Percentiles rank a stretch among this genome's conserved stretches.
Conservation (phyloP, 306 rosid genomes). For the Rosa lucieae region DNA sequence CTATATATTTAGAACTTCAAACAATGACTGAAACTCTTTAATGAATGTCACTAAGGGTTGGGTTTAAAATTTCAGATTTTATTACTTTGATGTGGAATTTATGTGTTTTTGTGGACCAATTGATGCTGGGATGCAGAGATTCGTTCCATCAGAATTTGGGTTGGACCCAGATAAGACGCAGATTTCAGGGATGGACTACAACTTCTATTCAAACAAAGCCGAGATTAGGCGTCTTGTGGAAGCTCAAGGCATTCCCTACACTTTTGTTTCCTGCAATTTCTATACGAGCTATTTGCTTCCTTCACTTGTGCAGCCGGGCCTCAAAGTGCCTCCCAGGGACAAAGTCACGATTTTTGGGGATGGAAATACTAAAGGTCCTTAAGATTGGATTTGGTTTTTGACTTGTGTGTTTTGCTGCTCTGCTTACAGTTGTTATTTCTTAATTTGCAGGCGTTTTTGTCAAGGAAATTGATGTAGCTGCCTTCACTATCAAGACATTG, state of each 20-base stretch:
- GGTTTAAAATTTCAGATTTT: background rate
- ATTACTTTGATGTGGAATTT: background rate
- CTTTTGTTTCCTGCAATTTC: conserved; percentile 67
- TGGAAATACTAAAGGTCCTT: conserved; percentile 65
- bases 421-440: conserved; percentile 9
- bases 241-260: conserved; percentile 65
- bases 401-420: background rate
- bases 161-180: conserved; percentile 61
- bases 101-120: background rate
- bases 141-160: conserved; percentile 82
- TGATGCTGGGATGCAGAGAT: conserved; percentile 35
- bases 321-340: conserved; percentile 66
- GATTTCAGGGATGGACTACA: conserved; percentile 43
- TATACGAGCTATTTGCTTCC: conserved; percentile 61
- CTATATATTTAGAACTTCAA: background rate
- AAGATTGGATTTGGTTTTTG: background rate
- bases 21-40: background rate
- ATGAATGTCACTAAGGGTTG: background rate
- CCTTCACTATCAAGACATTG: conserved; percentile 64
- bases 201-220: conserved; percentile 58
- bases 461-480: conserved; percentile 68
- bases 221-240: conserved; percentile 66
- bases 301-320: conserved; percentile 70
- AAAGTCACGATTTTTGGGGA: conserved; percentile 66
- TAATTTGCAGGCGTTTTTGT: conserved; percentile 63